Percentiles rank a stretch among this genome's conserved stretches.
Conservation (phyloP, 139 green algal genomes). For the Astrephomene gubernaculifera region DNA sequence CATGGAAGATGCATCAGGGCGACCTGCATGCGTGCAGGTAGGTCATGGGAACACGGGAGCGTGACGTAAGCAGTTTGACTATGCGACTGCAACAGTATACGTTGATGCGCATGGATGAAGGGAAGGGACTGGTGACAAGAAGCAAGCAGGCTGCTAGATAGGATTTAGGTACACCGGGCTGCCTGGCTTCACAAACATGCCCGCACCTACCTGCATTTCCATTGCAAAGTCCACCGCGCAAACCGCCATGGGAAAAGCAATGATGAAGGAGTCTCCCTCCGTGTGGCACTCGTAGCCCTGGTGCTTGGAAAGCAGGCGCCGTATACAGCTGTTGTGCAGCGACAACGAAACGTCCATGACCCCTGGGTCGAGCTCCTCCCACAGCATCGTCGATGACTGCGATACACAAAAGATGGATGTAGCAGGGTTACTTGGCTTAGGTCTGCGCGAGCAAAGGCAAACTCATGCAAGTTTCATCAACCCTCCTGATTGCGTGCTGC, state of each 20-base stretch:
- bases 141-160: too few relatives aligned
- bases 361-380: conserved; percentile 1
- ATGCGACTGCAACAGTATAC: too few relatives aligned
- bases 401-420: too few relatives aligned
- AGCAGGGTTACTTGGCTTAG: too few relatives aligned
- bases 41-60: neutral
- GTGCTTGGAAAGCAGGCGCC: conserved; percentile 19
- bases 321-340: conserved; percentile 25
- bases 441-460: too few relatives aligned
- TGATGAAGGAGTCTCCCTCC: conserved; percentile 26
- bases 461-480: too few relatives aligned
- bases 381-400: conserved; percentile 17
- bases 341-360: conserved; percentile 27
- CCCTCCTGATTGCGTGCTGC: too few relatives aligned
- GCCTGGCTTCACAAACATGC: too few relatives aligned
- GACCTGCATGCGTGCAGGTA: neutral
- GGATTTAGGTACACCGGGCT: too few relatives aligned
- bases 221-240: conserved; percentile 2
- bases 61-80: too few relatives aligned
- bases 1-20: conserved; percentile 26
- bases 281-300: conserved; percentile 42
- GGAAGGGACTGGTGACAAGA: too few relatives aligned
- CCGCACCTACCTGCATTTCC: conserved; percentile 13
- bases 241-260: neutral
- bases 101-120: too few relatives aligned